phyloP scores from a whole-genome alignment of 2,329 filamentous ascomycete genomes.

The Hypoxylon sp. region DNA sequence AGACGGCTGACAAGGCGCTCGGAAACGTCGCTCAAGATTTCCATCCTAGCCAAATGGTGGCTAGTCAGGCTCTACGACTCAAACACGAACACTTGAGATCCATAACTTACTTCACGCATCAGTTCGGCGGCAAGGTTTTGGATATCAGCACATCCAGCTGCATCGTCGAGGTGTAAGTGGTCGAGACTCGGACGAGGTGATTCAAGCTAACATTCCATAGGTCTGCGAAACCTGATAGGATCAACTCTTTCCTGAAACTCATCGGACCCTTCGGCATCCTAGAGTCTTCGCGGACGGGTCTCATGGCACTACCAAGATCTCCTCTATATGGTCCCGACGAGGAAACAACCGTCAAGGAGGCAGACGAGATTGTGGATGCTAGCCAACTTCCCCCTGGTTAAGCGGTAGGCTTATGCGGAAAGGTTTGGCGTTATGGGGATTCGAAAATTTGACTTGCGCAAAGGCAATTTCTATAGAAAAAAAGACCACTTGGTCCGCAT shows the following conservation, averaged over 20 bases:
- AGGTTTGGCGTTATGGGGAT: slow-evolving; percentile 33
- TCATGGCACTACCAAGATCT: slow-evolving; percentile 96
- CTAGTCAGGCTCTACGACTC: slow-evolving; percentile 89
- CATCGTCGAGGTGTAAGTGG: slow-evolving; percentile 92
- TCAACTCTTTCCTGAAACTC: slow-evolving; percentile 98
- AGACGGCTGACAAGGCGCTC: slow-evolving; percentile 55
- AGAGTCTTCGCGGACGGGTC: slow-evolving; percentile 92
- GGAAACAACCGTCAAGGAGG: slow-evolving; percentile 78
- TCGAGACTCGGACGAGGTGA: background rate
- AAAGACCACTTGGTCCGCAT: slow-evolving; percentile 39
- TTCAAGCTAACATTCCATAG: slow-evolving; percentile 57
- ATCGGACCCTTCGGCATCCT: slow-evolving; percentile 94
- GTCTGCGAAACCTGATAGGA: slow-evolving; percentile 91
- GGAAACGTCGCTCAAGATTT: slow-evolving; percentile 73
- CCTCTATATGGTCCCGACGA: slow-evolving; percentile 82
- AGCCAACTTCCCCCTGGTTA: slow-evolving; percentile 94
- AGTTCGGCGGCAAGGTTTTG: slow-evolving; percentile 96
- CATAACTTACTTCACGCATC: slow-evolving; percentile 96
- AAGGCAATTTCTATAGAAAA: slow-evolving; percentile 35
- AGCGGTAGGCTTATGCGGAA: slow-evolving; percentile 36
- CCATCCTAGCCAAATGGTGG: slow-evolving; percentile 87
- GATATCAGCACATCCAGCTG: slow-evolving; percentile 99
- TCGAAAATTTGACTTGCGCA: slow-evolving; percentile 31
- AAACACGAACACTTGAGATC: slow-evolving; percentile 98
- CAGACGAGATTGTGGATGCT: slow-evolving; percentile 93